Evolutionary conservation across 1,284 basidiomycete species (phyloP).

Genomic region (Takashimella koratensis): DNA sequence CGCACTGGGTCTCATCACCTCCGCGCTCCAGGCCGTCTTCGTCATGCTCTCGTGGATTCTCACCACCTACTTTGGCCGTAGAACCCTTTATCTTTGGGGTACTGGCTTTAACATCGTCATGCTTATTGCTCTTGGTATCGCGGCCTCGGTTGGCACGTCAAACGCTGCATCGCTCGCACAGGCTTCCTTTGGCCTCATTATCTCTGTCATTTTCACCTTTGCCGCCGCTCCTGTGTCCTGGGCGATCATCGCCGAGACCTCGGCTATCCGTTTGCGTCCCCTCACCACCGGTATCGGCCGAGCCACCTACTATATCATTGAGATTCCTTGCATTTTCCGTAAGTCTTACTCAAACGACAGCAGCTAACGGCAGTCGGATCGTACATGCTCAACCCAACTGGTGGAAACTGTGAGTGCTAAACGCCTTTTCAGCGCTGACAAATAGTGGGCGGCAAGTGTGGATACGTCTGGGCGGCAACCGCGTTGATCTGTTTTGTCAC

Average conservation of each 20-base stretch:
- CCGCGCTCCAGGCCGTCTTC: slow-evolving; percentile 38
- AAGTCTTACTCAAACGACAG: too few species aligned
- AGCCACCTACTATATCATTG: slow-evolving; percentile 36
- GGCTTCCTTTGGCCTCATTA: slow-evolving; percentile 29
- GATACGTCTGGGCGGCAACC: slow-evolving; percentile 47
- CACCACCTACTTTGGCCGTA: slow-evolving; percentile 27
- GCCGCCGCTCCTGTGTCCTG: slow-evolving; percentile 32
- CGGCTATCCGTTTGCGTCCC: slow-evolving; percentile 34
- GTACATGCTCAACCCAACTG: slow-evolving; percentile 38
- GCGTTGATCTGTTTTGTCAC: slow-evolving; percentile 12
- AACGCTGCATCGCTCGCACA: slow-evolving; percentile 23
- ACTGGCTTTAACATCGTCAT: slow-evolving; percentile 21
- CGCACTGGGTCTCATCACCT: slow-evolving; percentile 35
- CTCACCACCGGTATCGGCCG: slow-evolving; percentile 40
- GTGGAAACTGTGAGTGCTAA: slow-evolving; percentile 18
- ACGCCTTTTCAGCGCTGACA: neutral
- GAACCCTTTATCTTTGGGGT: slow-evolving; percentile 21
- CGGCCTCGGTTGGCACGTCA: slow-evolving; percentile 18
- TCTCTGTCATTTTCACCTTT: slow-evolving; percentile 33
- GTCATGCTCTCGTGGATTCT: slow-evolving; percentile 26
- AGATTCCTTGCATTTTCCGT: slow-evolving; percentile 35
- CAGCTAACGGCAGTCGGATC: too few species aligned
- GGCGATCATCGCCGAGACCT: slow-evolving; percentile 38
- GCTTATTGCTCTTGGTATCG: slow-evolving; percentile 23
- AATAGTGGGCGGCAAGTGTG: slow-evolving; percentile 37